A percentile compares a stretch with the other conserved stretches of the same genome.
Conservation (phyloP, 148 eudicot genomes). For the Nepenthes gracilis region DNA sequence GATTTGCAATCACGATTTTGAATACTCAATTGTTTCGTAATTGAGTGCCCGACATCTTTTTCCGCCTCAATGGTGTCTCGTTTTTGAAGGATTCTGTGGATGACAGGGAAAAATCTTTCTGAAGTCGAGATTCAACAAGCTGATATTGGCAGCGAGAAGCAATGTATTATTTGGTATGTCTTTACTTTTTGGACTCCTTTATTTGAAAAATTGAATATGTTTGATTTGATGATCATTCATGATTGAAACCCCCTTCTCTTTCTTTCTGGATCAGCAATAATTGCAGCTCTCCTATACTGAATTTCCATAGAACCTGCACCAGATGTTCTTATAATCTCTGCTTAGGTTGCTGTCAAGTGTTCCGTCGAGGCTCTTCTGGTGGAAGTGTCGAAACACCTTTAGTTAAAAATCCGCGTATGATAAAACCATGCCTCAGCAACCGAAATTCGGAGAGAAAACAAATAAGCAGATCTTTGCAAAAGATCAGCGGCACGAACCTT, state of each 20-base stretch:
- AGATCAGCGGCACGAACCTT: conserved; percentile 7
- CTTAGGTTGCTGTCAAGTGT: conserved; percentile 58
- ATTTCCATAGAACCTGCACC: conserved; percentile 79
- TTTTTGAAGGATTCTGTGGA: conserved; percentile 11
- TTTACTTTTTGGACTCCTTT: not conserved
- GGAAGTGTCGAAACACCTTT: not conserved
- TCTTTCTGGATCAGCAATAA: conserved; percentile 47
- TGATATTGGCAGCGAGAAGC: conserved; percentile 33
- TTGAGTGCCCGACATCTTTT: not conserved
- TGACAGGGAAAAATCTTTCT: conserved; percentile 44
- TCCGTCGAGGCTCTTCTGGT: conserved; percentile 19
- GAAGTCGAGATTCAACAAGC: conserved; percentile 54
- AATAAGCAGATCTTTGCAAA: conserved; percentile 8
- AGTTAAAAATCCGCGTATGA: too few relatives aligned
- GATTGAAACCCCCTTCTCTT: conserved; percentile 4
- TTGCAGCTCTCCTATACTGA: conserved; percentile 64
- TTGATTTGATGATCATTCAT: not conserved
- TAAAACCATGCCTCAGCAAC: conserved; percentile 8
- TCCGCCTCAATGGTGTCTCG: not conserved
- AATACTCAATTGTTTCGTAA: not conserved
- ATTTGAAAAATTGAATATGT: not conserved
- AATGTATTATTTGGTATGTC: conserved; percentile 47
- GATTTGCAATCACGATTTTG: not conserved
- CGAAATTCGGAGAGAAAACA: conserved; percentile 9
- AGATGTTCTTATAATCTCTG: conserved; percentile 79